phyloP scores from a whole-genome alignment of 331 rosid genomes.

The Pyracantha coccinea region DNA sequence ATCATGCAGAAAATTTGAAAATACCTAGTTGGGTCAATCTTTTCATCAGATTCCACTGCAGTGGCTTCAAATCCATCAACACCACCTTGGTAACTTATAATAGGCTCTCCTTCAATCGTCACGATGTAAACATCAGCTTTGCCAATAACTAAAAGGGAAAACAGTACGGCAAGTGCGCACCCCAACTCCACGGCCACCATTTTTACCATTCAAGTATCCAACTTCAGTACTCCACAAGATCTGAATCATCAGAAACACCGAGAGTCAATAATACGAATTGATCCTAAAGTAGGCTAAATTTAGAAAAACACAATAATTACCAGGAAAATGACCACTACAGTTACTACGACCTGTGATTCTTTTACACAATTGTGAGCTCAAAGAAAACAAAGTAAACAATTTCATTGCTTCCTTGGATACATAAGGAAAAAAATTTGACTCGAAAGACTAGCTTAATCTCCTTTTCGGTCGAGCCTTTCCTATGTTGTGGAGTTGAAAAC shows the following conservation, averaged over 20 bases:
- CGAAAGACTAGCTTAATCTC: background rate
- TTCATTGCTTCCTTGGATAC: background rate
- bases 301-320: background rate
- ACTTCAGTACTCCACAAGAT: constrained; percentile 37
- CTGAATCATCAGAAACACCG: constrained; percentile 30
- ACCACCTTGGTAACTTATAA: constrained; percentile 82
- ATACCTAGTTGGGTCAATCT: constrained; percentile 82
- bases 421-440: background rate
- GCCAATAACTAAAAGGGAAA: constrained; percentile 30
- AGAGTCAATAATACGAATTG: background rate
- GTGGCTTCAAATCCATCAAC: constrained; percentile 91
- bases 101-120: constrained; percentile 89
- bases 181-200: constrained; percentile 41
- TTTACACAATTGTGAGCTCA: background rate
- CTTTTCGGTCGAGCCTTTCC: background rate
- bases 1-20: background rate
- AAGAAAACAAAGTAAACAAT: background rate
- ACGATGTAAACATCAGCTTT: constrained; percentile 75
- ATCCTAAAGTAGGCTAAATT: background rate
- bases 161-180: constrained; percentile 24
- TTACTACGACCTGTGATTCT: background rate
- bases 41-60: constrained; percentile 86
- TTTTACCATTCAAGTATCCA: constrained; percentile 16
- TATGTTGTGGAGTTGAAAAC: background rate
- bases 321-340: background rate